Conservation (phyloP, 495 filamentous ascomycete species). For the Penicillium atrosanguineum region DNA sequence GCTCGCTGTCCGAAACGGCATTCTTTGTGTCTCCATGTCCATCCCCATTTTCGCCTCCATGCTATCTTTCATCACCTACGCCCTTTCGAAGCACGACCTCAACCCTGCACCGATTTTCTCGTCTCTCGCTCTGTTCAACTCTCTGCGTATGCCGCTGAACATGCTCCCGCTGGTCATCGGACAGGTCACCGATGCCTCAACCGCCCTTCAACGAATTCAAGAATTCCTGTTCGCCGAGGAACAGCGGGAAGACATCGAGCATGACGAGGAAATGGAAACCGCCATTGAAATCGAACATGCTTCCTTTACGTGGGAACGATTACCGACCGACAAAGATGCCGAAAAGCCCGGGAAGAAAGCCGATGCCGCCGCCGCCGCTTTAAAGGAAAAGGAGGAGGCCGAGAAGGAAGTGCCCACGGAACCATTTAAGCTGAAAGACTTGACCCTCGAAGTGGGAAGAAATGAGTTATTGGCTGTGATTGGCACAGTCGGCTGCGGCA, state of each 20-base stretch:
- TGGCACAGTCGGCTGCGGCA: conserved; percentile 87
- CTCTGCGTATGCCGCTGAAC: conserved; percentile 83
- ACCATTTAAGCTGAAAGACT: conserved; percentile 76
- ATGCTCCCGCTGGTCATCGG: conserved; percentile 84
- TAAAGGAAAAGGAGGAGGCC: conserved; percentile 26
- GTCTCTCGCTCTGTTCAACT: conserved; percentile 89
- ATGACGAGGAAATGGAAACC: conserved; percentile 57
- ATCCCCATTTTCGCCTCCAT: conserved; percentile 92
- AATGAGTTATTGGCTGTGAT: conserved; percentile 90
- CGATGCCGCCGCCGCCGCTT: conserved; percentile 18
- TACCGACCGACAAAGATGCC: conserved; percentile 58
- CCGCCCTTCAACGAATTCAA: conserved; percentile 78
- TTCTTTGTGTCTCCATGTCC: conserved; percentile 74
- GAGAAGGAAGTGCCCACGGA: conserved; percentile 58
- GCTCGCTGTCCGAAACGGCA: conserved; percentile 76
- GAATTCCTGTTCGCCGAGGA: conserved; percentile 87
- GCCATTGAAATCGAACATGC: conserved; percentile 73
- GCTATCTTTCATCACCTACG: conserved; percentile 91
- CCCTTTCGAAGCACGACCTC: conserved; percentile 67
- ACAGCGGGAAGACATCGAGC: conserved; percentile 66
- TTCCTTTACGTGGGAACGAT: conserved; percentile 91
- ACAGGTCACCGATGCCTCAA: conserved; percentile 84
- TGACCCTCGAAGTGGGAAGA: conserved; percentile 71
- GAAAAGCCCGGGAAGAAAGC: conserved; percentile 35
- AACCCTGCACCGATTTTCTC: conserved; percentile 82